Evolutionary conservation across 2,329 filamentous ascomycete species (phyloP).

Genomic region (Neofusicoccum kwambonambiense): DNA sequence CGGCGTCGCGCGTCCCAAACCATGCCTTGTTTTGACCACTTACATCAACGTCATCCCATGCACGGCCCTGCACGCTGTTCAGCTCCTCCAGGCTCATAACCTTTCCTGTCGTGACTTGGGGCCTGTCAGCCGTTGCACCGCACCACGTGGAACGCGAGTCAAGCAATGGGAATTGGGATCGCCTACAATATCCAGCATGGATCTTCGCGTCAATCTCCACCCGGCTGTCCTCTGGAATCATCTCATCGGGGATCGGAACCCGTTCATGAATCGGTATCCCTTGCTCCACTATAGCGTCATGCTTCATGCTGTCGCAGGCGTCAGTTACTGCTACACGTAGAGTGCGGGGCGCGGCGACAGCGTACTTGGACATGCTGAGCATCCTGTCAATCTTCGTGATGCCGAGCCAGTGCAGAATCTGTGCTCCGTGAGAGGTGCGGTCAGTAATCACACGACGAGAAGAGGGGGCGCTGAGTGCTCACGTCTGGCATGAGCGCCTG

Average conservation of each 20-base stretch:
- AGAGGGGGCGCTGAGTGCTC: conserved; percentile 23
- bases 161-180: conserved; percentile 12
- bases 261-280: conserved; percentile 86
- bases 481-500: conserved; percentile 93
- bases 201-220: conserved; percentile 99
- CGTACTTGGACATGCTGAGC: conserved; percentile 96
- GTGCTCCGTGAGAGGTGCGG: not conserved
- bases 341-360: conserved; percentile 14
- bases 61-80: conserved; percentile 78
- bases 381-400: conserved; percentile 98
- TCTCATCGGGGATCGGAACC: conserved; percentile 86
- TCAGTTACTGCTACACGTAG: conserved; percentile 5
- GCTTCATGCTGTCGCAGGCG: conserved; percentile 67
- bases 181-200: conserved; percentile 76
- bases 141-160: conserved; percentile 16
- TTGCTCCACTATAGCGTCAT: conserved; percentile 82
- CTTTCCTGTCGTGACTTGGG: conserved; percentile 75
- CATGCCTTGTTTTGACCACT: conserved; percentile 23
- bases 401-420: conserved; percentile 92
- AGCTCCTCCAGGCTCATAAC: conserved; percentile 86
- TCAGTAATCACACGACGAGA: conserved; percentile 7
- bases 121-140: conserved; percentile 20
- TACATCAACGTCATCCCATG: conserved; percentile 75
- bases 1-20: not conserved
- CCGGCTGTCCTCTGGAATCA: conserved; percentile 90